Evolutionary conservation across 345 rosid species (phyloP).

Genomic region (Hypericum perforatum): DNA sequence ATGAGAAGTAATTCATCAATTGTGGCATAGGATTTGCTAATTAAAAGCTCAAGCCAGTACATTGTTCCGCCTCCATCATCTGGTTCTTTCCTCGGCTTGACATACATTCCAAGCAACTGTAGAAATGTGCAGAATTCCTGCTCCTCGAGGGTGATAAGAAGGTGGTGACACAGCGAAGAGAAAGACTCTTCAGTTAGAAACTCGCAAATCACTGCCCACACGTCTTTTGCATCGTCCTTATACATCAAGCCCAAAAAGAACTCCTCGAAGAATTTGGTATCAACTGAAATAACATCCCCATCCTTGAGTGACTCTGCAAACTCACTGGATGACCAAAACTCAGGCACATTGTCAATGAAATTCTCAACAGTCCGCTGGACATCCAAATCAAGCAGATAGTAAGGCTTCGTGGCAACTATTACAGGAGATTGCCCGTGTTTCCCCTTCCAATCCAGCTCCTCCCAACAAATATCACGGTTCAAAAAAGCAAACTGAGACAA

Average conservation of each 20-base stretch:
- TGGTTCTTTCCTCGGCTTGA: conserved; percentile 19
- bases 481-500: conserved; percentile 76
- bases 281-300: conserved; percentile 61
- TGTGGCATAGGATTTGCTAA: conserved; percentile 38
- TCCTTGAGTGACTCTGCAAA: conserved; percentile 71
- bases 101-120: conserved; percentile 31
- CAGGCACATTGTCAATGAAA: conserved; percentile 69
- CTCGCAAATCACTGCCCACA: conserved; percentile 62
- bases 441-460: conserved; percentile 90
- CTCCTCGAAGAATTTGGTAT: conserved; percentile 53
- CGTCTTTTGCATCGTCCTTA: conserved; percentile 47
- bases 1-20: conserved; percentile 58
- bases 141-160: conserved; percentile 67
- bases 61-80: conserved; percentile 29
- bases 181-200: conserved; percentile 59
- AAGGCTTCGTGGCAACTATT: conserved; percentile 88
- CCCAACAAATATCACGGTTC: conserved; percentile 91
- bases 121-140: conserved; percentile 40
- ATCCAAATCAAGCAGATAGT: conserved; percentile 87
- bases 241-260: conserved; percentile 56
- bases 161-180: conserved; percentile 54
- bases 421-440: conserved; percentile 98
- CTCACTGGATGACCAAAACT: conserved; percentile 83
- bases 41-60: conserved; percentile 50
- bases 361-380: conserved; percentile 61